phyloP scores from a whole-genome alignment of 2,329 filamentous ascomycete genomes.

The Neophaeococcomyces mojaviensis region DNA sequence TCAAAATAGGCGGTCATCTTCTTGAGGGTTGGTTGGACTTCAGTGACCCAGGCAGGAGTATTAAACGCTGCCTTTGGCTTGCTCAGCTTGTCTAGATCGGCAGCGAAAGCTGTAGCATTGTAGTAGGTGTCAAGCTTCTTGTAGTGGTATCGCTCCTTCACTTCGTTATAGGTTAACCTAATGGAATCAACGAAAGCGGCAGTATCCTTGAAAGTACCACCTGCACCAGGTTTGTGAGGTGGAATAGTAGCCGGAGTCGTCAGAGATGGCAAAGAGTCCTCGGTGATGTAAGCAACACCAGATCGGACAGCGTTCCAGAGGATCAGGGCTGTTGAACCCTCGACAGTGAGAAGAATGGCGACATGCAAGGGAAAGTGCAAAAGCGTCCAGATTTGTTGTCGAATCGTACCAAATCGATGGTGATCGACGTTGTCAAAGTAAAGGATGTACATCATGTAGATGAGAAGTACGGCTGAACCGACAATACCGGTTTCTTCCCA shows the following conservation, averaged over 20 bases:
- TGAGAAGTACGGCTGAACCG: conserved; percentile 27
- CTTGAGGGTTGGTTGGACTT: conserved; percentile 4
- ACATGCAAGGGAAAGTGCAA: conserved; percentile 58
- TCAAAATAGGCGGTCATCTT: conserved; percentile 3
- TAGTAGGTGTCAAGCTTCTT: conserved; percentile 4
- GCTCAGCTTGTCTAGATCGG: conserved; percentile 3
- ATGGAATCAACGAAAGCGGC: background rate
- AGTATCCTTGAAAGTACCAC: background rate
- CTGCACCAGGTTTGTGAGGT: background rate
- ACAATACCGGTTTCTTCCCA: conserved; percentile 31
- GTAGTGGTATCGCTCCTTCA: conserved; percentile 4
- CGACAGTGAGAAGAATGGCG: conserved; percentile 55
- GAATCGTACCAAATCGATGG: conserved; percentile 44
- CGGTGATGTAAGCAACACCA: conserved; percentile 1
- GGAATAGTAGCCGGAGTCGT: background rate
- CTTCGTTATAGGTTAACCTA: background rate
- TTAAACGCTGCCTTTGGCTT: conserved; percentile 4
- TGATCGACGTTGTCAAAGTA: conserved; percentile 52
- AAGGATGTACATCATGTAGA: conserved; percentile 54
- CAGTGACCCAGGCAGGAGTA: conserved; percentile 1
- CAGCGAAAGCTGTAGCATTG: background rate
- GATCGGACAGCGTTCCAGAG: conserved; percentile 9
- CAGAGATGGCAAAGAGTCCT: background rate
- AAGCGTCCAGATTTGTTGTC: conserved; percentile 47
- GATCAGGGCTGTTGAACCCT: conserved; percentile 34